These are phyloP conservation scores for Tremella mesenterica DNA, from an alignment of 768 basidiomycete genomes.

Conservation along the genomic window DNA sequence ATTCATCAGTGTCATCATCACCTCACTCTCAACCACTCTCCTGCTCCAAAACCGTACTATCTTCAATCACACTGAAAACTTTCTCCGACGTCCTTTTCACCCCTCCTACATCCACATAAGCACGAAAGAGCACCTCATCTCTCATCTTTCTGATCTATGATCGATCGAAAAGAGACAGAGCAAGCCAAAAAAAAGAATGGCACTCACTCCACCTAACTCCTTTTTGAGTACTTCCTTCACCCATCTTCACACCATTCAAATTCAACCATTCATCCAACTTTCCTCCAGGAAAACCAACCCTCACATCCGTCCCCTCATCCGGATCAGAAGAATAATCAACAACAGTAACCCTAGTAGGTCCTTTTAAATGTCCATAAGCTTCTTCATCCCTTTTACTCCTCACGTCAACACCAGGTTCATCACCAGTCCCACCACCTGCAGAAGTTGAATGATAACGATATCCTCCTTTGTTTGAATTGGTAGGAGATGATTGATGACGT, in stretches of 20 bases:
- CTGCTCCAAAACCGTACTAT: no score
- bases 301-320: slow-evolving; percentile 25
- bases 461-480: no score
- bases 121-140: no score
- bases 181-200: no score
- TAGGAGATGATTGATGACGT: not conserved
- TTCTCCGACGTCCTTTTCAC: no score
- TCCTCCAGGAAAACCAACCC: slow-evolving; percentile 38
- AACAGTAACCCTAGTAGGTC: slow-evolving; percentile 31
- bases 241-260: slow-evolving; percentile 21
- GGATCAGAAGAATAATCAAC: slow-evolving; percentile 36
- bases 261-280: slow-evolving; percentile 36
- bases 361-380: slow-evolving; percentile 34
- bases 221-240: slow-evolving; percentile 20
- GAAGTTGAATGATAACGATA: slow-evolving; percentile 28
- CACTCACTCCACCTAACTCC: slow-evolving; percentile 43
- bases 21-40: no score
- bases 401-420: slow-evolving; percentile 44
- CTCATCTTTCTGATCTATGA: no score
- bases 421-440: slow-evolving; percentile 32
- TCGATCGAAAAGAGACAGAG: not conserved
- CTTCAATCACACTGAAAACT: no score
- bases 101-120: no score
- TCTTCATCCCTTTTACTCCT: slow-evolving; percentile 34
- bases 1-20: not conserved